phyloP scores from a whole-genome alignment of 768 basidiomycete genomes.

The Chiua virens region DNA sequence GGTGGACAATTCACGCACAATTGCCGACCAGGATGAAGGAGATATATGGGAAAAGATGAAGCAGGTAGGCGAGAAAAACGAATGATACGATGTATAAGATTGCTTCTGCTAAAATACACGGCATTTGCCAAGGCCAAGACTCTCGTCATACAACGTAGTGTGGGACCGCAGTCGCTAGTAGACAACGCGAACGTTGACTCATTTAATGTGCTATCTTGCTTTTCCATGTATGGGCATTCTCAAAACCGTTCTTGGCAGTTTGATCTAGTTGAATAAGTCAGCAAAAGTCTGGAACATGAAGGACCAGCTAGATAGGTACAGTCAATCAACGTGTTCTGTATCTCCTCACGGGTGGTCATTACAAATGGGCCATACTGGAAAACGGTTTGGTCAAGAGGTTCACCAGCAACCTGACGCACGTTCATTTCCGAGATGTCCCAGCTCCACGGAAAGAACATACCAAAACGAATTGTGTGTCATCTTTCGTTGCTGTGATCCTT shows the following conservation, averaged over 20 bases:
- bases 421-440: slow-evolving; percentile 1
- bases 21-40: slow-evolving; percentile 44
- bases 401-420: slow-evolving; percentile 64
- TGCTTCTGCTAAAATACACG: background rate
- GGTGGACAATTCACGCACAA: slow-evolving; percentile 12
- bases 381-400: slow-evolving; percentile 86
- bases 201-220: slow-evolving; percentile 63
- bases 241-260: slow-evolving; percentile 82
- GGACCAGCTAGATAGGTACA: slow-evolving; percentile 45
- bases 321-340: slow-evolving; percentile 78
- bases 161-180: too few species aligned
- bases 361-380: slow-evolving; percentile 89
- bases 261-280: slow-evolving; percentile 49
- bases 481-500: slow-evolving; percentile 53
- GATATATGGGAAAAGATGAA: slow-evolving; percentile 72
- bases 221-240: slow-evolving; percentile 85
- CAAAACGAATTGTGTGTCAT: slow-evolving; percentile 73
- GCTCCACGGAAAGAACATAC: slow-evolving; percentile 38
- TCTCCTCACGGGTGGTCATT: slow-evolving; percentile 78
- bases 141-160: background rate
- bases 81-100: slow-evolving; percentile 1
- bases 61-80: slow-evolving; percentile 43
- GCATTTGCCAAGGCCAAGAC: background rate
- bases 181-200: background rate
- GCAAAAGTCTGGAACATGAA: background rate